These are phyloP conservation scores for Kuraishia capsulata DNA, from an alignment of 805 yeast species.

Conservation along the genomic window DNA sequence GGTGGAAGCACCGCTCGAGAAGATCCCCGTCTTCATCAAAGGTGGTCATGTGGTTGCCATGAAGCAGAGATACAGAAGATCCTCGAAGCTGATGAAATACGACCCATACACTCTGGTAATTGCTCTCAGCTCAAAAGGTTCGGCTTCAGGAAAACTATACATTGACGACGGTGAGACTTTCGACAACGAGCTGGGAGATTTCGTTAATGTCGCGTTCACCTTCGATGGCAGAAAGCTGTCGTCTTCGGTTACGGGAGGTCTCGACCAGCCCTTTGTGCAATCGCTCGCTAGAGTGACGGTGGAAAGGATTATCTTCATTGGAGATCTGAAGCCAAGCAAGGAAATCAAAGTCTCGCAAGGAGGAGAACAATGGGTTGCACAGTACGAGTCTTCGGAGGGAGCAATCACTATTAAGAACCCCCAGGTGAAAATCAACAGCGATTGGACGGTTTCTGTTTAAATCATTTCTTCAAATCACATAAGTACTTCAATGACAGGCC, in stretches of 20 bases:
- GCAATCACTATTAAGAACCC: conserved; percentile 38
- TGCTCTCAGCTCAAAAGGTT: conserved; percentile 39
- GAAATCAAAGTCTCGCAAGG: conserved; percentile 26
- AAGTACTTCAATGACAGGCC: conserved; percentile 3
- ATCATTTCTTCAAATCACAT: background rate
- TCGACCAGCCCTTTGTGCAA: conserved; percentile 10
- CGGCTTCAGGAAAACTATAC: conserved; percentile 46
- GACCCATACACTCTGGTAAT: conserved; percentile 79
- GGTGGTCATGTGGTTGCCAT: conserved; percentile 73
- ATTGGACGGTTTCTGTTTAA: conserved; percentile 28
- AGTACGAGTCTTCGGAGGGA: conserved; percentile 10
- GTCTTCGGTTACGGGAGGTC: conserved; percentile 14
- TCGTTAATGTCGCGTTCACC: conserved; percentile 29
- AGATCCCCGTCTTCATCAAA: conserved; percentile 62
- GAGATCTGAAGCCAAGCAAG: conserved; percentile 11
- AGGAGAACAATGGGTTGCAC: conserved; percentile 26
- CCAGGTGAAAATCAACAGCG: conserved; percentile 28
- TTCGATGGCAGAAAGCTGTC: conserved; percentile 24
- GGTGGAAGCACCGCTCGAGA: conserved; percentile 38
- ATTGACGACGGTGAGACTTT: conserved; percentile 82
- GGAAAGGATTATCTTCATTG: conserved; percentile 48
- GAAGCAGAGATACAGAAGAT: conserved; percentile 71
- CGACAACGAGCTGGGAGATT: conserved; percentile 43
- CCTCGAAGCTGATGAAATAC: conserved; percentile 59
- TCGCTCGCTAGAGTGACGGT: conserved; percentile 29